Evolutionary conservation across 306 rosid species (phyloP), one percentile per base, ranked within the genome.

Genomic region (Alnus rubra): DNA sequence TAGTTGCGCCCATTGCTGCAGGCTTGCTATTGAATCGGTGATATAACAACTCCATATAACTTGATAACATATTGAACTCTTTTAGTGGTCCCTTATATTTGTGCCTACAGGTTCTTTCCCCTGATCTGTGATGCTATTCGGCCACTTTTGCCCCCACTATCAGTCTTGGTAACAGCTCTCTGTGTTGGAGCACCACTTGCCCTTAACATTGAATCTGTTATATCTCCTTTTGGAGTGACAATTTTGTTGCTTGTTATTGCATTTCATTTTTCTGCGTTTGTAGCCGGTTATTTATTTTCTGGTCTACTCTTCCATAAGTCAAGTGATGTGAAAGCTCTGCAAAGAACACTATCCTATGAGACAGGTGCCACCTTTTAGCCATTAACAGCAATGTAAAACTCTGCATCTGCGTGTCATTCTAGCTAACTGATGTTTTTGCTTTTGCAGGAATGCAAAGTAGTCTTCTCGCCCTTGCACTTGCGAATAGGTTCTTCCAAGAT

Each of bases 101-200:
- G n/a, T 63, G 48, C 72, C 56, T 74, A 33, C 94, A 94, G 98
- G 80, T 91, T 92, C 88, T 86, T 87, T 85, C 97, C 98, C 74
- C 84, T 37, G 49, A 62, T 94, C 52, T 88, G 95, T 53, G 80
- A 86, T 77, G 88, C 88, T 71, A 88, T 94, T 77, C 89, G 92
- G 63, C 94, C 97, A 48, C 77, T 92, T 79, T 86, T 94, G 85
- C 97, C 98, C 81, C 94, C 94, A 1, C 78, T 94, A 33, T 94
- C 98, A 2, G 98, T 94, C 16, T 58, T 91, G 69, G 93, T 92
- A 73, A 94, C 97, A 68, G 88, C 98, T 53, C 86, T 88, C 45
- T 92, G 98, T 82, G 97, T 91, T 82, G 98, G 98, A 82, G 98
- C 98, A 49, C 98, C 98, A 30, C 97, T 94, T 35, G 97, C 98